These are phyloP conservation scores for Talaromyces rugulosus DNA, from an alignment of 2,329 filamentous ascomycete genomes.

Conservation along the genomic window DNA sequence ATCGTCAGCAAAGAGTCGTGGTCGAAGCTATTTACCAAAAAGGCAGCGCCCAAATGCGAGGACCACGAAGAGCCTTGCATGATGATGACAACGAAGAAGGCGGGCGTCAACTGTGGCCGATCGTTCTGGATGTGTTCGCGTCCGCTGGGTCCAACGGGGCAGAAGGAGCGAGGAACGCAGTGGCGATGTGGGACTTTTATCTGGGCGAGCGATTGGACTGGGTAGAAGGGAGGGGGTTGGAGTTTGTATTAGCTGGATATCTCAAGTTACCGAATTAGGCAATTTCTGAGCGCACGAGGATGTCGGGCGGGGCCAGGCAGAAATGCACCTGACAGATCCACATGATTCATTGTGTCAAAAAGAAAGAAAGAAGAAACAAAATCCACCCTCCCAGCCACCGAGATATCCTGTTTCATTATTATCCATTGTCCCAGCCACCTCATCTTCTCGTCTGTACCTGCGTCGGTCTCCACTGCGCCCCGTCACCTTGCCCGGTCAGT, in stretches of 20 bases:
- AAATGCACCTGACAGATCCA: neutral
- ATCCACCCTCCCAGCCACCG: too few species aligned
- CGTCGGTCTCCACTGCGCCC: neutral
- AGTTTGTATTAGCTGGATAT: neutral
- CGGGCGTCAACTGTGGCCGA: slow-evolving; percentile 71
- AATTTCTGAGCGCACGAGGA: neutral
- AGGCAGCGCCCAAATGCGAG: slow-evolving; percentile 73
- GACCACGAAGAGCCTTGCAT: slow-evolving; percentile 81
- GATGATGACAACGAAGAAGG: slow-evolving; percentile 78
- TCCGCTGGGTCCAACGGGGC: slow-evolving; percentile 79
- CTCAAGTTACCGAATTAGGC: neutral
- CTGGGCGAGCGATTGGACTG: slow-evolving; percentile 61
- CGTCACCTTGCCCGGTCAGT: too few species aligned
- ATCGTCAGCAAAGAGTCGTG: slow-evolving; percentile 75
- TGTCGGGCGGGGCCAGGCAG: neutral
- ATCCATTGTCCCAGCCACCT: neutral
- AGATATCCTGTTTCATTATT: neutral
- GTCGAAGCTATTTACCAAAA: slow-evolving; percentile 76
- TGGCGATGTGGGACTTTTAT: slow-evolving; percentile 88
- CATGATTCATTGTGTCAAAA: neutral
- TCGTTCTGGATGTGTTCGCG: slow-evolving; percentile 66
- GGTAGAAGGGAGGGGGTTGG: slow-evolving; percentile 4
- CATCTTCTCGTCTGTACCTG: neutral
- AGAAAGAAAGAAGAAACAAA: too few species aligned
- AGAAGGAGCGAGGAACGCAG: slow-evolving; percentile 76